Evolutionary conservation across 345 rosid genomes (phyloP).

Genomic region (Arabidopsis arenosa): DNA sequence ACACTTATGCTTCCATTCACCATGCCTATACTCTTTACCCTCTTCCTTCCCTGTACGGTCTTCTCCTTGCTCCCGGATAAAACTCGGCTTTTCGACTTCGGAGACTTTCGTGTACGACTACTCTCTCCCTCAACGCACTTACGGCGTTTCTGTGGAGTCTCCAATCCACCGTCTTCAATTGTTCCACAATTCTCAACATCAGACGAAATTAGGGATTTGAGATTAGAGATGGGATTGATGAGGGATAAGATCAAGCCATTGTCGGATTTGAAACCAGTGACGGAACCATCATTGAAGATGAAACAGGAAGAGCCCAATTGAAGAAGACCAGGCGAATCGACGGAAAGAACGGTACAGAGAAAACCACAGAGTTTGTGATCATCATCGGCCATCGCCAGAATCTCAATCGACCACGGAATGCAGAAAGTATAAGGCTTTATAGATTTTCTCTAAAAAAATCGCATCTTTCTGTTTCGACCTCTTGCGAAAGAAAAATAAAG

Average conservation of each 20-base stretch:
- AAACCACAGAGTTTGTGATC: slow-evolving; percentile 80
- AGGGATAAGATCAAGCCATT: slow-evolving; percentile 53
- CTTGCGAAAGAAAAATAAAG: too few species aligned
- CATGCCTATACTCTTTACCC: slow-evolving; percentile 63
- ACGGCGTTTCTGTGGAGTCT: slow-evolving; percentile 31
- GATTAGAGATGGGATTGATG: slow-evolving; percentile 18
- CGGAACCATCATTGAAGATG: slow-evolving; percentile 49
- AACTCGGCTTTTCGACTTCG: slow-evolving; percentile 30
- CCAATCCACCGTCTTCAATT: slow-evolving; percentile 27
- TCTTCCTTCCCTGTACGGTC: slow-evolving; percentile 41
- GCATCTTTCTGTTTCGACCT: background rate
- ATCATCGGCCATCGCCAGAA: slow-evolving; percentile 42
- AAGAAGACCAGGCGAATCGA: slow-evolving; percentile 31
- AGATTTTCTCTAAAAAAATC: background rate
- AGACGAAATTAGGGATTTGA: background rate
- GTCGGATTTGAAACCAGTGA: slow-evolving; percentile 54
- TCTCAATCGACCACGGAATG: background rate
- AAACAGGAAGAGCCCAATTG: slow-evolving; percentile 54
- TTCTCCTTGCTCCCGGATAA: slow-evolving; percentile 37
- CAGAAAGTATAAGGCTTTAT: slow-evolving; percentile 10
- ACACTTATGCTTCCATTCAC: slow-evolving; percentile 85
- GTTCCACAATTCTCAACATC: slow-evolving; percentile 31
- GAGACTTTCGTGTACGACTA: slow-evolving; percentile 21
- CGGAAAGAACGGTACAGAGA: slow-evolving; percentile 61
- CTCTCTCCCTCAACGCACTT: slow-evolving; percentile 13